A percentile compares a stretch with the other conserved stretches of the same genome.
These are phyloP conservation scores for Medicago lupulina DNA, from an alignment of 306 rosid genomes.

Conservation along the genomic window DNA sequence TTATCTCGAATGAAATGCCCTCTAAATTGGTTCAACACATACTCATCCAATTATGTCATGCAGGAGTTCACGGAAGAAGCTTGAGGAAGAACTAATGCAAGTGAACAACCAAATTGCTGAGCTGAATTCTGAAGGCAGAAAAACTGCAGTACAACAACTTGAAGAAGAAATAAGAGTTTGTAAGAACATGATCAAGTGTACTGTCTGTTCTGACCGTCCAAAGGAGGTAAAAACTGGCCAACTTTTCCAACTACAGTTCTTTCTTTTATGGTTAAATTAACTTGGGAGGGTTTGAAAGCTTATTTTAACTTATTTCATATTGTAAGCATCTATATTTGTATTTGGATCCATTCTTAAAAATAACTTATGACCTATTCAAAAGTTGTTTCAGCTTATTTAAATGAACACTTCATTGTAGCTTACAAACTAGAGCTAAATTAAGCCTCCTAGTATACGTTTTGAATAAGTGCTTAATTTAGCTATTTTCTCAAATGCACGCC, in stretches of 20 bases:
- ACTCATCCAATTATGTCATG: conserved; percentile 36
- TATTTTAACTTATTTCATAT: background rate
- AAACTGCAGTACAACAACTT: conserved; percentile 77
- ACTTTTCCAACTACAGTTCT: background rate
- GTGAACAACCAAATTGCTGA: conserved; percentile 63
- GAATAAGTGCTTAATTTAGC: background rate
- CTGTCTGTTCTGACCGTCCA: conserved; percentile 92
- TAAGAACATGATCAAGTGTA: conserved; percentile 89
- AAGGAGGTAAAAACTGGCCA: conserved; percentile 72
- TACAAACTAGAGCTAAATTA: background rate
- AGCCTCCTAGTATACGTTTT: background rate
- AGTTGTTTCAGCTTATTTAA: background rate
- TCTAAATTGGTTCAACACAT: conserved; percentile 6
- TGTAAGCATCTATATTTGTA: background rate
- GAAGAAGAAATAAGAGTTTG: conserved; percentile 81
- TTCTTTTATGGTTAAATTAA: background rate
- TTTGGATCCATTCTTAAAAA: background rate
- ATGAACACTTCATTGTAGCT: background rate
- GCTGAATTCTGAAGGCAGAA: conserved; percentile 83
- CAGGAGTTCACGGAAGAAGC: conserved; percentile 72
- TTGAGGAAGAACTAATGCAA: conserved; percentile 81
- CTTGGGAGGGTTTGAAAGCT: background rate
- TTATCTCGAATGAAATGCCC: conserved; percentile 17
- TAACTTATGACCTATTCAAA: background rate
- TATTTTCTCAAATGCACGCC: background rate